Conservation (phyloP, 176 grass and related monocot genomes). For the Elymus sibiricus region DNA sequence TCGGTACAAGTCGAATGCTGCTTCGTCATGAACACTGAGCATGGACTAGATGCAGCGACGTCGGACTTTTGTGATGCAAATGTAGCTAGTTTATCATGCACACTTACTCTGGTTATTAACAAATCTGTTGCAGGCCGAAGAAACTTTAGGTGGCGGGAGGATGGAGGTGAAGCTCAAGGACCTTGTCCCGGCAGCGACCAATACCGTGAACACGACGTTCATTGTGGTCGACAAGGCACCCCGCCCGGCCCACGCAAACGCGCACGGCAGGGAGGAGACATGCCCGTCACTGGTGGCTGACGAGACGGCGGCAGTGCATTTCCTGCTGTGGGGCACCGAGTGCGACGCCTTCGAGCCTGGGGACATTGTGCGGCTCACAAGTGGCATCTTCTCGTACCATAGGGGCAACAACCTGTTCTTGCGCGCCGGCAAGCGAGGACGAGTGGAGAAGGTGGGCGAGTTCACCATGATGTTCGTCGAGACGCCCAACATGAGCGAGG, state of each 20-base stretch:
- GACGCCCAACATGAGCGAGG: slow-evolving; percentile 90
- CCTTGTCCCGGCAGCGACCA: background rate
- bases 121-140: background rate
- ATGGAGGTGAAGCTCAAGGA: background rate
- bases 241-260: background rate
- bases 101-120: background rate
- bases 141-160: background rate
- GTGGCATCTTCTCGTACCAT: slow-evolving; percentile 81
- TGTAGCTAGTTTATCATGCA: background rate
- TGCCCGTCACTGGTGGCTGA: background rate
- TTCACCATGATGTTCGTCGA: slow-evolving; percentile 88
- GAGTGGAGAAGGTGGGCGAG: slow-evolving; percentile 54
- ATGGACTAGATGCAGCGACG: background rate
- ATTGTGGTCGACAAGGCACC: slow-evolving; percentile 1
- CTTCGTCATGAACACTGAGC: background rate
- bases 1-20: background rate
- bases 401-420: slow-evolving; percentile 53
- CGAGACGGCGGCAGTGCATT: background rate
- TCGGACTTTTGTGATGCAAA: background rate
- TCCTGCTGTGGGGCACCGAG: slow-evolving; percentile 9
- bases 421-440: slow-evolving; percentile 59
- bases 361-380: slow-evolving; percentile 62
- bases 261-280: background rate
- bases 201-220: slow-evolving; percentile 7
- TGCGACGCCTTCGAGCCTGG: slow-evolving; percentile 51